Conservation (phyloP, 495 filamentous ascomycete species). For the Aspergillus ellipticus region DNA sequence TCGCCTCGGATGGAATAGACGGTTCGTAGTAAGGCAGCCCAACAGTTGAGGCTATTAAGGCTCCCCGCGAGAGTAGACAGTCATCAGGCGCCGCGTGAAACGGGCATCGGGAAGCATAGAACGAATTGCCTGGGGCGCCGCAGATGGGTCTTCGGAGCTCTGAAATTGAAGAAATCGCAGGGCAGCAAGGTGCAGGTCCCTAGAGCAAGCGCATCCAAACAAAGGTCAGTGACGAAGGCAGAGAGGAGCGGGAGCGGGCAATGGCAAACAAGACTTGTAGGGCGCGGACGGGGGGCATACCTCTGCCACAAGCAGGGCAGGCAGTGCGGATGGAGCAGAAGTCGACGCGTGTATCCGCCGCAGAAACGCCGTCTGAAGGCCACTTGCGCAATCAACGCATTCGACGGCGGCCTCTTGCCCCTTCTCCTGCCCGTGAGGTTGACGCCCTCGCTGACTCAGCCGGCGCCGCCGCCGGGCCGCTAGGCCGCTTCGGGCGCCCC, state of each 20-base stretch:
- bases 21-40: constrained; percentile 14
- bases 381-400: constrained; percentile 35
- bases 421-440: constrained; percentile 40
- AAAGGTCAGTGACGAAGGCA: constrained; percentile 14
- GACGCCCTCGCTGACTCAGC: constrained; percentile 45
- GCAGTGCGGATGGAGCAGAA: constrained; percentile 12
- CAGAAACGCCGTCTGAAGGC: constrained; percentile 21
- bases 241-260: constrained; percentile 11
- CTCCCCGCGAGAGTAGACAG: constrained; percentile 20
- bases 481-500: constrained; percentile 38
- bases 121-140: constrained; percentile 16
- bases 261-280: constrained; percentile 19
- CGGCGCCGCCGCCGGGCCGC: constrained; percentile 15
- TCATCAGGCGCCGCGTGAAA: constrained; percentile 25
- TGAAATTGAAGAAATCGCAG: background rate
- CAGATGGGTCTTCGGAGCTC: constrained; percentile 2
- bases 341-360: constrained; percentile 38
- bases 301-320: constrained; percentile 15
- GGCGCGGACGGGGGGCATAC: constrained; percentile 24
- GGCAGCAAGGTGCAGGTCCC: background rate
- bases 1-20: constrained; percentile 4
- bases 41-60: constrained; percentile 20
- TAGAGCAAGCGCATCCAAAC: constrained; percentile 10
- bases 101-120: constrained; percentile 23
- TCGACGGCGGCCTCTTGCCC: constrained; percentile 34